Base-by-base conservation (phyloP, 345 rosid genomes). In the Dimocarpus longan region DNA sequence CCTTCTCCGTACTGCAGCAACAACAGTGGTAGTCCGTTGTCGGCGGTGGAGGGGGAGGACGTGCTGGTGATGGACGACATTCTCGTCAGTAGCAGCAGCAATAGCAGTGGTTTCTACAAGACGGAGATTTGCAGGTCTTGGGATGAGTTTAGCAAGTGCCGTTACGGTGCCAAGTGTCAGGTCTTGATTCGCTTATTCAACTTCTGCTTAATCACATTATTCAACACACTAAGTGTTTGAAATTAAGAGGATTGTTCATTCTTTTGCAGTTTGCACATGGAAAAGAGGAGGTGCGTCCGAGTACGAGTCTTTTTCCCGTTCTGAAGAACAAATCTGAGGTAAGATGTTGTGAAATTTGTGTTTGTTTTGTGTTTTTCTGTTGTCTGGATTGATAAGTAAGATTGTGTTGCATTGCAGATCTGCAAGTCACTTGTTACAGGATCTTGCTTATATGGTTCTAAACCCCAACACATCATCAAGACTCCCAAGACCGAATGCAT, bases 31-130 rank as follows among this genome's bases (percentile, higher is more conserved):
- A 19, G 50, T 57, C 87, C 87, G 22, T 46, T 84, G n/a, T 81
- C 88, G 0, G 84, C 81, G 5, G 74, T 85, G 22, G 81, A 84
- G 22, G 85, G 80, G 68, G 90, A 89, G 28, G 93, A 88, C 32
- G 93, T 90, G 70, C 32, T 93, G 18, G 91, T 94, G 63, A 86
- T 89, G 88, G 98, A 94, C 78, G 94, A 87, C 46, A 81, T 89
- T 82, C 81, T 87, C 11, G 83, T 91, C 50, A 82, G 70, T 70
- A 62, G 39, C 78, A 62, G 39, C 78, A 59, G 75, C 13, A 60
- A 73, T 37, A 78, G 28, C n/a, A 59, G 67, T 26, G 70, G 81
- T 69, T 68, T 52, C 50, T 75, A 59, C 44, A 80, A 80, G 83
- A 72, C 63, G 24, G 84, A 81, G 69, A 74, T 81, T 9, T 83